phyloP scores from a whole-genome alignment of 257 asterid genomes.

The Lycium ferocissimum region DNA sequence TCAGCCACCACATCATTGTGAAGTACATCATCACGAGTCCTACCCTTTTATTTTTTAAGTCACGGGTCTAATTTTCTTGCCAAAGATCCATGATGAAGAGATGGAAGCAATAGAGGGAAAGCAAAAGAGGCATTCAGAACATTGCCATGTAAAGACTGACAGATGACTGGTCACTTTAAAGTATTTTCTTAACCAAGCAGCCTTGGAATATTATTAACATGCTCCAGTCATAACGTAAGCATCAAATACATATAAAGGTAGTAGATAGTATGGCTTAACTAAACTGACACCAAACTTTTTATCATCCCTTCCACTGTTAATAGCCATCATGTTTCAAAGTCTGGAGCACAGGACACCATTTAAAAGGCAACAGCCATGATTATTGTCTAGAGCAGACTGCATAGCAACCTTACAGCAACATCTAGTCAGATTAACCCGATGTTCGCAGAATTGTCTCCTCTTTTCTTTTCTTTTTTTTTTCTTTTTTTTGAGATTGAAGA shows the following conservation, averaged over 20 bases:
- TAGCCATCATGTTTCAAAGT: neutral
- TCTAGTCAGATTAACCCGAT: neutral
- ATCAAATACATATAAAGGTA: conserved; percentile 18
- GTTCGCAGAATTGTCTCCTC: neutral
- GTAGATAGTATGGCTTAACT: neutral
- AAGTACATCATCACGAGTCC: conserved; percentile 6
- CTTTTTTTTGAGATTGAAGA: neutral
- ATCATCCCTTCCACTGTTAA: neutral
- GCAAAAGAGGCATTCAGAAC: neutral
- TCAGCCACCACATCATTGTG: neutral
- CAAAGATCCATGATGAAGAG: neutral
- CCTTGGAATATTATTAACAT: neutral
- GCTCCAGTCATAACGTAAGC: neutral
- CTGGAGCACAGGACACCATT: neutral
- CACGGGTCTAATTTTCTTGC: neutral
- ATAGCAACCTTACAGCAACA: neutral
- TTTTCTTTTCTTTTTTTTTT: no score
- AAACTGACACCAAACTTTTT: neutral
- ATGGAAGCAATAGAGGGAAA: conserved; percentile 13
- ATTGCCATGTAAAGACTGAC: neutral
- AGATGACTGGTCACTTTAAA: neutral
- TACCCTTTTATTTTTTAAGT: neutral
- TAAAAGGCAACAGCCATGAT: neutral
- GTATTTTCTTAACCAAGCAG: neutral
- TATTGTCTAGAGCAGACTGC: neutral